A percentile compares a stretch with the other conserved stretches of the same genome.
phyloP scores from a whole-genome alignment of 1,284 basidiomycete genomes.

The Austropuccinia psidii region DNA sequence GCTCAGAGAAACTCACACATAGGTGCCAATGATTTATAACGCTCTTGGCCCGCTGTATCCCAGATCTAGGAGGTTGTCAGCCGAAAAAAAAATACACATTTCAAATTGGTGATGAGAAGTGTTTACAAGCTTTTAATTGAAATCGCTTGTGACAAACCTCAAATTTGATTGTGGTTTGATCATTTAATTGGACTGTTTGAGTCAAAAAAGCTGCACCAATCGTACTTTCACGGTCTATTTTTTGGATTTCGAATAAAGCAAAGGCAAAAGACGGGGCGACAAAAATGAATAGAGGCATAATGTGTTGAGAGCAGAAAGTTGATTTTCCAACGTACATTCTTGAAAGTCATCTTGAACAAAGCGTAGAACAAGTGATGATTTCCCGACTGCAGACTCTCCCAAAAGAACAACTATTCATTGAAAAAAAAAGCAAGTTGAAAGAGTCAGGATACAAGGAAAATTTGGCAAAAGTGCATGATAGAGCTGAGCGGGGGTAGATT shows the following conservation, averaged over 20 bases:
- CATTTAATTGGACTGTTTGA: conserved; percentile 83
- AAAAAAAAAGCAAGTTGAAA: neutral
- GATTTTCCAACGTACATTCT: conserved; percentile 69
- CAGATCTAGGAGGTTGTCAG: conserved; percentile 49
- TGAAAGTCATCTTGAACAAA: conserved; percentile 98
- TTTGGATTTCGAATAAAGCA: neutral
- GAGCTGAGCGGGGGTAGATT: neutral
- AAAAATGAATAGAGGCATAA: conserved; percentile 40
- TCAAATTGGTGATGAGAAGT: neutral
- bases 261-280: neutral
- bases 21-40: conserved; percentile 60
- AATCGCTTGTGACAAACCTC: conserved; percentile 57
- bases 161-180: conserved; percentile 86
- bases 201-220: conserved; percentile 82
- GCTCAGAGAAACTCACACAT: conserved; percentile 55
- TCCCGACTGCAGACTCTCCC: conserved; percentile 93
- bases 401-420: conserved; percentile 26
- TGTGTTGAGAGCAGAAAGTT: neutral
- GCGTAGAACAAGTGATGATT: conserved; percentile 87
- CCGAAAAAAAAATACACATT: too few relatives aligned
- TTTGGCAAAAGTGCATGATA: neutral
- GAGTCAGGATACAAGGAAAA: neutral
- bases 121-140: neutral
- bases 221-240: conserved; percentile 30
- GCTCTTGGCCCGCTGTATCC: conserved; percentile 88